phyloP scores from a whole-genome alignment of 148 eudicot species.

The Fagopyrum homotropicum region DNA sequence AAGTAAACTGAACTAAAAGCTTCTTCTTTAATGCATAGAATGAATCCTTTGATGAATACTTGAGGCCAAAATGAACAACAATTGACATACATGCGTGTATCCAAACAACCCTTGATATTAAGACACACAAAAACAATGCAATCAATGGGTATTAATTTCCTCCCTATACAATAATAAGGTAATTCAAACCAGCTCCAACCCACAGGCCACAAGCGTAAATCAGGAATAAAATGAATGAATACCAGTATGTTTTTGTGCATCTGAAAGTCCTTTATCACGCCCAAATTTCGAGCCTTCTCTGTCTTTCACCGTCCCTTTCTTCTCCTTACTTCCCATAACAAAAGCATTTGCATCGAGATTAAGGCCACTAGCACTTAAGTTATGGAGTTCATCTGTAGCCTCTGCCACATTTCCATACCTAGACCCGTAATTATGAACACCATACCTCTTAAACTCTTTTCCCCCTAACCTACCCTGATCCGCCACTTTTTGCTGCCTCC shows the following conservation, averaged over 20 bases:
- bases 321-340: not conserved
- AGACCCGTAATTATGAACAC: slow-evolving; percentile 21
- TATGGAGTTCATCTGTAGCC: slow-evolving; percentile 15
- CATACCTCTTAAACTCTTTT: slow-evolving; percentile 38
- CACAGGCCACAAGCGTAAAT: not conserved
- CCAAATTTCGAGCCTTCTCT: slow-evolving; percentile 16
- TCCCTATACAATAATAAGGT: not conserved
- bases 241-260: slow-evolving; percentile 25
- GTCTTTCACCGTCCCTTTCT: slow-evolving; percentile 8
- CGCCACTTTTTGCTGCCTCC: slow-evolving; percentile 22
- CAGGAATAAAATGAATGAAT: not conserved
- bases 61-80: not conserved
- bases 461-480: slow-evolving; percentile 24
- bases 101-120: not conserved
- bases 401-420: slow-evolving; percentile 24
- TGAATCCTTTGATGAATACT: not conserved
- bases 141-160: not conserved
- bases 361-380: not conserved
- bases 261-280: slow-evolving; percentile 12
- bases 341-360: slow-evolving; percentile 15
- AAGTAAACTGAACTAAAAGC: not conserved
- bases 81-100: not conserved
- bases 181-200: not conserved
- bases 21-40: not conserved
- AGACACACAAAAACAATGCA: not conserved